Conservation (phyloP, 148 eudicot species). For the Arbutus unedo region DNA sequence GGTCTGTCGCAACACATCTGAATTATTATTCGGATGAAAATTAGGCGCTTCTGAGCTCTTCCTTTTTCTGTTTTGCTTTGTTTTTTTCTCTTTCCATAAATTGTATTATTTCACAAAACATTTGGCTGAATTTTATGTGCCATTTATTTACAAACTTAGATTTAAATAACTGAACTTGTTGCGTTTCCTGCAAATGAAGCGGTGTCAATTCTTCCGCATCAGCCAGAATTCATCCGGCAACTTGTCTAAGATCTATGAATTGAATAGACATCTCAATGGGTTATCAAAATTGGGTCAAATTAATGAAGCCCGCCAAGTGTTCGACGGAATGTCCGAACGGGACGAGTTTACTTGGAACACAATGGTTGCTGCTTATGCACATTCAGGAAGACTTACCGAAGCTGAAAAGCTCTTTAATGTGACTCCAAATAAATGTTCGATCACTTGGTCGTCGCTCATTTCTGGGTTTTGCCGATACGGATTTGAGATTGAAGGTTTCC, state of each 20-base stretch:
- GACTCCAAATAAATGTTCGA: slow-evolving; percentile 56
- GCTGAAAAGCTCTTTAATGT: slow-evolving; percentile 56
- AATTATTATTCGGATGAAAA: neutral
- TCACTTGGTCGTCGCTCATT: slow-evolving; percentile 74
- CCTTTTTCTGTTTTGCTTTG: neutral
- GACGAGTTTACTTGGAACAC: slow-evolving; percentile 75
- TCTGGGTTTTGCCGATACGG: slow-evolving; percentile 75
- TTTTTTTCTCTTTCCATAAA: too few relatives aligned
- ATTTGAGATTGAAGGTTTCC: too few relatives aligned
- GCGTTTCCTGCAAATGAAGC: neutral
- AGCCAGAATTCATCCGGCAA: slow-evolving; percentile 2
- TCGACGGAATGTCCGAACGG: slow-evolving; percentile 61
- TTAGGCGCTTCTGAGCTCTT: neutral
- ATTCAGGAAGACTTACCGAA: slow-evolving; percentile 46
- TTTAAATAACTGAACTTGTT: neutral
- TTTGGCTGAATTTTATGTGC: too few relatives aligned
- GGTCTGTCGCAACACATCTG: neutral
- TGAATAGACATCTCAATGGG: slow-evolving; percentile 21
- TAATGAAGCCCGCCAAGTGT: slow-evolving; percentile 61
- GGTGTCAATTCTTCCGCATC: slow-evolving; percentile 2
- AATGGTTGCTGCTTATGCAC: slow-evolving; percentile 57
- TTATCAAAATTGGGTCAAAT: slow-evolving; percentile 36
- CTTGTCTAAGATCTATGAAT: neutral
- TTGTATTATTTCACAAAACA: too few relatives aligned
- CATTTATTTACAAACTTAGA: slow-evolving; percentile 14